Conservation (phyloP, 2,329 filamentous ascomycete genomes). For the Tympanopsis confertula region DNA sequence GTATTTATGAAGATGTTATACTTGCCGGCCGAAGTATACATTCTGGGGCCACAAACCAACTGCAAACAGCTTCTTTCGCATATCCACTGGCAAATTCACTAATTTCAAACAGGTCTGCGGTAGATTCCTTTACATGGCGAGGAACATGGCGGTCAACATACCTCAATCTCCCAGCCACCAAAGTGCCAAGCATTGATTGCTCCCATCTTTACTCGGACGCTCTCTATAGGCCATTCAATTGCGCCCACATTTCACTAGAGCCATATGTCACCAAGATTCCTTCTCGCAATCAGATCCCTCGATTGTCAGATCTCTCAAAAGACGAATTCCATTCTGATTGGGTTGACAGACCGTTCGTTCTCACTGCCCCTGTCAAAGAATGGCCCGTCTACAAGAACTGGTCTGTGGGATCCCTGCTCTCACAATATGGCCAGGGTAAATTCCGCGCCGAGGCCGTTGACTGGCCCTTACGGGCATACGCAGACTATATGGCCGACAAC, state of each 20-base stretch:
- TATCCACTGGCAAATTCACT: too few relatives aligned
- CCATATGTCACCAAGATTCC: slow-evolving; percentile 51
- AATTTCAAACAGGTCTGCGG: slow-evolving; percentile 27
- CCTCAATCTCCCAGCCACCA: slow-evolving; percentile 32
- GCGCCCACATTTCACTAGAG: slow-evolving; percentile 46
- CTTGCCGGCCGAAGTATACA: too few relatives aligned
- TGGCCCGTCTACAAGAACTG: slow-evolving; percentile 55
- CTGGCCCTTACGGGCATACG: slow-evolving; percentile 53
- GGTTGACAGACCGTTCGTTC: slow-evolving; percentile 54
- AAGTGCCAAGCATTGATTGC: slow-evolving; percentile 43
- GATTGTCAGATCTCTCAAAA: slow-evolving; percentile 40
- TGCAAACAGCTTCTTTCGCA: too few relatives aligned
- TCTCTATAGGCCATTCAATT: slow-evolving; percentile 59
- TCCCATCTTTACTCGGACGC: slow-evolving; percentile 54
- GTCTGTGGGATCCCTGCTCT: slow-evolving; percentile 40
- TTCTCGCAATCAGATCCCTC: slow-evolving; percentile 41
- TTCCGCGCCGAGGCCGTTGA: slow-evolving; percentile 64
- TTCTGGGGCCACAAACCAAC: too few relatives aligned
- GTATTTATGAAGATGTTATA: too few relatives aligned
- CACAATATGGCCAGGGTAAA: slow-evolving; percentile 37
- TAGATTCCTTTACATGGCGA: slow-evolving; percentile 30
- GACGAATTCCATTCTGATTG: slow-evolving; percentile 47
- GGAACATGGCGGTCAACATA: slow-evolving; percentile 59
- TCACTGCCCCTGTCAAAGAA: slow-evolving; percentile 50
- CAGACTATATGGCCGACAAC: slow-evolving; percentile 54